phyloP scores from a whole-genome alignment of 1,139 yeast species.

The Kurtzmaniella quercitrusa region DNA sequence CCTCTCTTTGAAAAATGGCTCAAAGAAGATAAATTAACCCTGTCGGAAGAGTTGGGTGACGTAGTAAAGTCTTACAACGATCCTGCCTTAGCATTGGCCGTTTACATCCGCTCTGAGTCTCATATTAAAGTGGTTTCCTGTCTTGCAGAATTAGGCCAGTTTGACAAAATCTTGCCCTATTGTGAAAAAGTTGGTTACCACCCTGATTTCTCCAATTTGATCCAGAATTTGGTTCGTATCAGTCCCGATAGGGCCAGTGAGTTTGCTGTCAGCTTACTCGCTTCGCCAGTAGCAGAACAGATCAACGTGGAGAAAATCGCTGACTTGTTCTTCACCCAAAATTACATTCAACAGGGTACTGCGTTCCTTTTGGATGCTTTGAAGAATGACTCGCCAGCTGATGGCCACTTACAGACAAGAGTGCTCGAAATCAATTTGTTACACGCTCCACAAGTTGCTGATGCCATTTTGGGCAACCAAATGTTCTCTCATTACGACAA shows the following conservation, averaged over 20 bases:
- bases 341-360: constrained; percentile 95
- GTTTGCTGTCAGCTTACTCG: constrained; percentile 83
- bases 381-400: constrained; percentile 90
- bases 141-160: constrained; percentile 93
- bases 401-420: constrained; percentile 94
- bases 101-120: constrained; percentile 79
- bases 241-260: constrained; percentile 99
- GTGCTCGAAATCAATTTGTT: constrained; percentile 87
- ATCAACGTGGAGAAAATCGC: constrained; percentile 83
- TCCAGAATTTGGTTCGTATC: constrained; percentile 85
- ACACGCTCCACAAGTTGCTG: constrained; percentile 99
- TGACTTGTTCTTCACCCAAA: constrained; percentile 92
- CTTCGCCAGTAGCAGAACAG: constrained; percentile 55
- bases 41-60: constrained; percentile 96
- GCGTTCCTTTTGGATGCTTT: constrained; percentile 96
- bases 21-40: constrained; percentile 88
- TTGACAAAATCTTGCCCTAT: constrained; percentile 92
- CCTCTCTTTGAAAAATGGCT: constrained; percentile 95
- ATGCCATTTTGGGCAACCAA: constrained; percentile 92
- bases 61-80: constrained; percentile 82
- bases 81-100: constrained; percentile 81
- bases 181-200: constrained; percentile 84
- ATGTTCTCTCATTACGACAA: constrained; percentile 96
- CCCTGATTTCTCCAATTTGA: constrained; percentile 86
- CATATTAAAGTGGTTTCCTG: constrained; percentile 90